Percentiles rank a stretch among this genome's conserved stretches.
These are phyloP conservation scores for Athelia psychrophila DNA, from an alignment of 1,284 basidiomycete genomes.

Conservation along the genomic window DNA sequence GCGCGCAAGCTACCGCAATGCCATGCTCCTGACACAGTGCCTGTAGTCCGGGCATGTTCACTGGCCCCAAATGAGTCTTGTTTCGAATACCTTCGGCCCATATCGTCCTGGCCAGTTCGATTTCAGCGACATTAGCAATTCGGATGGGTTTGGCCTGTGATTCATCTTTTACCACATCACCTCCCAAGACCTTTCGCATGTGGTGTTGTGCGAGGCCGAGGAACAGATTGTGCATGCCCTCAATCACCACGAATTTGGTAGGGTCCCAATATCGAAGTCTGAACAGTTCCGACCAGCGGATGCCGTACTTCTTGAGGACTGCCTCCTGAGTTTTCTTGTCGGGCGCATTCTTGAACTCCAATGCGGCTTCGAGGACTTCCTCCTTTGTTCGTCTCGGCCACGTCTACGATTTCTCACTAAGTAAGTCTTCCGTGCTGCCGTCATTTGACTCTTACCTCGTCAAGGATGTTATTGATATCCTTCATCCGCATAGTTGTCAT, in stretches of 20 bases:
- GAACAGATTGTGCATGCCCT: constrained; percentile 29
- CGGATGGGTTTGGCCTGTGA: too few species aligned
- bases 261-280: constrained; percentile 33
- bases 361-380: constrained; percentile 13
- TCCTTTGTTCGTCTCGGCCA: constrained; percentile 2
- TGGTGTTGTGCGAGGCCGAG: constrained; percentile 11
- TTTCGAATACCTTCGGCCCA: too few species aligned
- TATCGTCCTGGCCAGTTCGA: too few species aligned
- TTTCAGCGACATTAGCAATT: too few species aligned
- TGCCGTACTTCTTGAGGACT: constrained; percentile 19
- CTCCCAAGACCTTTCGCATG: too few species aligned
- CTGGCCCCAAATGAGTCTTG: too few species aligned
- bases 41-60: too few species aligned
- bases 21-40: too few species aligned
- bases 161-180: too few species aligned
- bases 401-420: constrained; percentile 9
- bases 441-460: constrained; percentile 5
- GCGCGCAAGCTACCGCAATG: too few species aligned
- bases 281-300: constrained; percentile 25
- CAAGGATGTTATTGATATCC: constrained; percentile 14
- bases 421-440: constrained; percentile 11
- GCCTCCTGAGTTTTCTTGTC: constrained; percentile 10
- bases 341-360: constrained; percentile 19
- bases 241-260: constrained; percentile 19
- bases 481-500: background rate